Evolutionary conservation across 345 rosid species (phyloP).

Genomic region (Citrus glauca): DNA sequence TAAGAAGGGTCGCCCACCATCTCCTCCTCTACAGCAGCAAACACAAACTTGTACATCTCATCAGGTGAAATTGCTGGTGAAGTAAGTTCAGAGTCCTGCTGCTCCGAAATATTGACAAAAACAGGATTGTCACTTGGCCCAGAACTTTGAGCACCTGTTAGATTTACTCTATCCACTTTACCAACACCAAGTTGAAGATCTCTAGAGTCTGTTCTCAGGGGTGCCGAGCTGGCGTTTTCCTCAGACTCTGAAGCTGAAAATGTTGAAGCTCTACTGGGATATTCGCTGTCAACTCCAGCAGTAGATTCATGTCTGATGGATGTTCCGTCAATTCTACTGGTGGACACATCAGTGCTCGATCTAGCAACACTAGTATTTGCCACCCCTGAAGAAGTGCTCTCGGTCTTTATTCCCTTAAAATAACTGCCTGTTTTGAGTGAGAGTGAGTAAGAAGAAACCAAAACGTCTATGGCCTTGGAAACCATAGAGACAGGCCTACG

Average conservation of each 20-base stretch:
- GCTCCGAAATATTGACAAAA: conserved; percentile 47
- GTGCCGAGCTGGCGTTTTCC: conserved; percentile 33
- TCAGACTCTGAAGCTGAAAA: conserved; percentile 51
- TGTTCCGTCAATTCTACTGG: conserved; percentile 38
- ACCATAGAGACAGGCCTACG: conserved; percentile 80
- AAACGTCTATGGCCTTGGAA: conserved; percentile 71
- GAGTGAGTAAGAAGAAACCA: conserved; percentile 65
- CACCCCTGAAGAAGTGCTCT: conserved; percentile 32
- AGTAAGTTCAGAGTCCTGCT: conserved; percentile 64
- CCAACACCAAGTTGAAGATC: conserved; percentile 18
- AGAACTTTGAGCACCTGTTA: conserved; percentile 32
- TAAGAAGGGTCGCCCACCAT: conserved; percentile 85
- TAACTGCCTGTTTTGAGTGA: conserved; percentile 67
- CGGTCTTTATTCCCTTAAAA: conserved; percentile 60
- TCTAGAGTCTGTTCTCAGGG: conserved; percentile 34
- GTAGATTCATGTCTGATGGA: conserved; percentile 30
- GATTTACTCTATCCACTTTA: conserved; percentile 33
- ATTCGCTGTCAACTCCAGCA: conserved; percentile 28
- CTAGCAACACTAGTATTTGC: conserved; percentile 25
- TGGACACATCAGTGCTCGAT: conserved; percentile 29
- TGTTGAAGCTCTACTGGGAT: conserved; percentile 30
- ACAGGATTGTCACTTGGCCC: conserved; percentile 38
- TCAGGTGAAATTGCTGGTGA: conserved; percentile 90
- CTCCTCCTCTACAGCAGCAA: conserved; percentile 83
- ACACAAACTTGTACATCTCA: conserved; percentile 84